These are phyloP conservation scores for Pseudogymnoascus sp. DNA, from an alignment of 2,329 filamentous ascomycete species.

Conservation along the genomic window DNA sequence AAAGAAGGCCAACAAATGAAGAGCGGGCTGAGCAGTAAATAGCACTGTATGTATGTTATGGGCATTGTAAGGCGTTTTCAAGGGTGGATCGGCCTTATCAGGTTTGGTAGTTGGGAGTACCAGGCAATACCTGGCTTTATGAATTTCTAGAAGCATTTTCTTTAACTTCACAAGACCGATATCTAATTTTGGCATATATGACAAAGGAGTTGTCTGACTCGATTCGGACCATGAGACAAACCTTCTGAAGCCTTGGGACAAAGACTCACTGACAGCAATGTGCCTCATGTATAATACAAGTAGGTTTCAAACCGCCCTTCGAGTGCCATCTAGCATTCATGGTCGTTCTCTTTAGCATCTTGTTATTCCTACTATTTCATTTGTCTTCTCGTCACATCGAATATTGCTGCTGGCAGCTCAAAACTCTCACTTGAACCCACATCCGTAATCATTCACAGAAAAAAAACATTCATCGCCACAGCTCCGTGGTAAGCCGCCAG, in stretches of 20 bases:
- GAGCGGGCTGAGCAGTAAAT: not conserved
- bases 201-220: constrained; percentile 8
- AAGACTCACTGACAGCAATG: not conserved
- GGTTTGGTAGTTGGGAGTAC: not conserved
- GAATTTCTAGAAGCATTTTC: constrained; percentile 3
- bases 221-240: not conserved
- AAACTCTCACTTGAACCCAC: not conserved
- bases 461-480: not conserved
- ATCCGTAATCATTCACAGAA: not conserved
- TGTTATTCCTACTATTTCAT: not conserved
- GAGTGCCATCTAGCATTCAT: not conserved
- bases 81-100: not conserved
- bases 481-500: not conserved
- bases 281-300: not conserved
- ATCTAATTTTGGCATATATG: constrained; percentile 2
- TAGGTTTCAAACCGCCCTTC: not conserved
- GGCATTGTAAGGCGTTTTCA: constrained; percentile 6
- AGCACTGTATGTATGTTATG: constrained; percentile 10
- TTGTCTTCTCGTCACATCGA: not conserved
- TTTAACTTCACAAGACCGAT: constrained; percentile 4
- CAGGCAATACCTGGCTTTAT: constrained; percentile 3
- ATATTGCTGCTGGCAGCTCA: not conserved
- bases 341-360: not conserved
- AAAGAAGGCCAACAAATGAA: constrained; percentile 58
- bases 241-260: not conserved